Evolutionary conservation across 2,329 filamentous ascomycete species (phyloP), one percentile per base, ranked within the genome.

Genomic region (Penicillium sp.): DNA sequence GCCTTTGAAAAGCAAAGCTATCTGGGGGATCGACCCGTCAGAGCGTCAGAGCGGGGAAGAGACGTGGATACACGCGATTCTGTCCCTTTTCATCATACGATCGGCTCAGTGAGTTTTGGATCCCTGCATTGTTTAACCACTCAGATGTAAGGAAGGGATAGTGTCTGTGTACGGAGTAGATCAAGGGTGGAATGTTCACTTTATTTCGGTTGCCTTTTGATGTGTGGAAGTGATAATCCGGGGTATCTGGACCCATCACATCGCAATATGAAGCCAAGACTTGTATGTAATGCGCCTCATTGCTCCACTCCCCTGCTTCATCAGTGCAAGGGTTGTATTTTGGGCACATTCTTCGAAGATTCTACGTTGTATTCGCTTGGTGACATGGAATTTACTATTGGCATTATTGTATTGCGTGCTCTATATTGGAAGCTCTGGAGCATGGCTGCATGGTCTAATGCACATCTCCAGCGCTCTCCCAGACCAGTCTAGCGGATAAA

Each of bases 31-130:
- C 59, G 60, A 60, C 60, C 56, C 31, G 49, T 58, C 52, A 54
- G 55, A 62, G 60, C 31, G 49, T 58, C 52, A 54, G 55, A 62
- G 60, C 60, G 60, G 60, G 60, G 60, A 45, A 50, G 31, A 46
- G 31, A 48, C 38, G 50, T 57, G 43, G 48, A 56, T 53, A 50
- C 34, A 18, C 18, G 18, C 18, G 18, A 18, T 18, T 18, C 18
- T 18, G 18, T 18, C 18, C 18, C 18, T 18, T 18, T 18, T 18
- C 18, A 18, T 18, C 18, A 18, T 18, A 18, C 18, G 18, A 18
- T 18, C 18, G 18, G 18, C 18, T 18, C 18, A 18, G 18, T 18
- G 18, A 18, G 18, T 18, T 18, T 18, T 18, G 18, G 18, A 18
- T 56, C 51, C 53, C 29, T 34, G 31, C 31, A 34, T 34, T 34